phyloP scores from a whole-genome alignment of 257 asterid genomes.

The Solanum tarijense region DNA sequence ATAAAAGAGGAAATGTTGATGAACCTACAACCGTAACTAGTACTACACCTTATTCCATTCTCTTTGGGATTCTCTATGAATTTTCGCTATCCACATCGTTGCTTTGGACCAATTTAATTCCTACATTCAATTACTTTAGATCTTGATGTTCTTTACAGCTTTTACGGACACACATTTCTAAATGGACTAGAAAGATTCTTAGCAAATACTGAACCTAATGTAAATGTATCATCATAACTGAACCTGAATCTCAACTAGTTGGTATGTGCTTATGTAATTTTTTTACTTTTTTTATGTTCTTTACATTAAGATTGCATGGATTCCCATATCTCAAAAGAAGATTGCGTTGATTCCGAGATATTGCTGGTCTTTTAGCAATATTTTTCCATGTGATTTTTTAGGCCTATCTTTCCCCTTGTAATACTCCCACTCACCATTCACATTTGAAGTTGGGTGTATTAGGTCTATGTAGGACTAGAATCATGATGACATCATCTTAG shows the following conservation, averaged over 20 bases:
- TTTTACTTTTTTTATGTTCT: neutral
- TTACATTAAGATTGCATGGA: neutral
- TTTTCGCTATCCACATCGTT: neutral
- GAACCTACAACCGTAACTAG: neutral
- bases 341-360: neutral
- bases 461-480: neutral
- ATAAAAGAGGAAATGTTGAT: neutral
- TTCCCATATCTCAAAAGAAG: neutral
- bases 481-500: neutral
- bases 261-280: neutral
- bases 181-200: neutral
- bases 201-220: neutral
- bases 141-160: neutral
- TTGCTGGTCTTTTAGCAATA: neutral
- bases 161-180: neutral
- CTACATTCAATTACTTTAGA: neutral
- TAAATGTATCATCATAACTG: neutral
- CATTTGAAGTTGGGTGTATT: neutral
- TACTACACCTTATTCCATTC: neutral
- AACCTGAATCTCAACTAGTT: neutral
- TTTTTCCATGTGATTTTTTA: neutral
- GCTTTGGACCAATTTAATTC: neutral
- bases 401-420: neutral
- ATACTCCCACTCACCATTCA: neutral
- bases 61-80: neutral